A percentile compares a stretch with the other conserved stretches of the same genome.
Evolutionary conservation across 306 rosid species (phyloP).

Genomic region (Prosopis cineraria): DNA sequence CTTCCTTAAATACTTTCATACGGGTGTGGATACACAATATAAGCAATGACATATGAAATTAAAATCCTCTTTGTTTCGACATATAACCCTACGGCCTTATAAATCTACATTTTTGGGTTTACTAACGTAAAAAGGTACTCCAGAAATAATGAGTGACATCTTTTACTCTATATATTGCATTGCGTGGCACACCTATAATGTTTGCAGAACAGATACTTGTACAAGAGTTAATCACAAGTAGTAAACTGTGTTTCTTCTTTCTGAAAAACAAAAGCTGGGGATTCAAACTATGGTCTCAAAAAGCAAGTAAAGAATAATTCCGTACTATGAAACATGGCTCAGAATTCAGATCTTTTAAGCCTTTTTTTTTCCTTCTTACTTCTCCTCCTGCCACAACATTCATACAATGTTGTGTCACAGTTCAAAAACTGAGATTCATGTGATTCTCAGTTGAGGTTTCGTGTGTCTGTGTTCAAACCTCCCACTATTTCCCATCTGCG

Average conservation of each 20-base stretch:
- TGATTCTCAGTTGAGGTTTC: constrained; percentile 42
- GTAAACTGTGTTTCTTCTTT: constrained; percentile 8
- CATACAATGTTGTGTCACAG: constrained; percentile 50
- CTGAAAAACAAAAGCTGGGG: constrained; percentile 9
- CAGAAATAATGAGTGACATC: constrained; percentile 21
- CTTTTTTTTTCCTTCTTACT: constrained; percentile 17
- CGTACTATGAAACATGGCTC: constrained; percentile 46
- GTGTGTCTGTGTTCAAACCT: constrained; percentile 50
- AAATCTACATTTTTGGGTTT: neutral
- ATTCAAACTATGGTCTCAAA: constrained; percentile 19
- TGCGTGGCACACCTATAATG: constrained; percentile 49
- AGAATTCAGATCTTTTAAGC: constrained; percentile 42
- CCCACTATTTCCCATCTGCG: constrained; percentile 31
- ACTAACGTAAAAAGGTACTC: constrained; percentile 13
- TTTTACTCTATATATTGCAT: constrained; percentile 5
- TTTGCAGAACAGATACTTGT: neutral
- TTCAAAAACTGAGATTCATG: constrained; percentile 44
- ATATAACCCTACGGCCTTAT: neutral
- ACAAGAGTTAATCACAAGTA: constrained; percentile 2
- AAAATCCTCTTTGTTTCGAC: neutral
- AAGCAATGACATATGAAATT: neutral
- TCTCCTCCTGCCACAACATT: constrained; percentile 1
- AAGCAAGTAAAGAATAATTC: constrained; percentile 43
- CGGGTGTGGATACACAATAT: neutral
- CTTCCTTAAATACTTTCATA: neutral